Evolutionary conservation across 805 yeast species (phyloP), one percentile per base, ranked within the genome.

Genomic region (Starmerella etchellsii): DNA sequence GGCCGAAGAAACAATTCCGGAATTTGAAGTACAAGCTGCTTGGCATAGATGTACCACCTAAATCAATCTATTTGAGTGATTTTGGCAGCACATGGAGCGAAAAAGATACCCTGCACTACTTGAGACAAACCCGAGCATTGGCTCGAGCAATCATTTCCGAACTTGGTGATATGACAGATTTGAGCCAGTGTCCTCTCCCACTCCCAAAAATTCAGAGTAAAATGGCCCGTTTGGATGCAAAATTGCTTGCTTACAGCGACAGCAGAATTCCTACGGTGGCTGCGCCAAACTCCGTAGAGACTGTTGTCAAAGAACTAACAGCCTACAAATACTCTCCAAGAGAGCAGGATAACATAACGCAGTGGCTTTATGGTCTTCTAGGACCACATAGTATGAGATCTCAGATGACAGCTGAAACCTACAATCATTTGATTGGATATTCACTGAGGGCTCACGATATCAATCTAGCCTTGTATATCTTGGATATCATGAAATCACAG

Each of bases 371-470:
- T 4, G 24, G 30, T n/a, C 19, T 38, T 20, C 34, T 47, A 18
- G 33, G 40, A n/a, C 37, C 42, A 14, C 23, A 19, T 25, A 13
- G 15, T 10, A 7, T 15, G 10, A 9, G 22, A 4, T 5, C 33
- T 4, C 14, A 31, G 16, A 6, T 31, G 25, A 31, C 16, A 5
- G 9, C 34, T 8, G 30, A 42, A 8, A 3, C 42, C 15, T 46
- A 24, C 34, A 50, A 48, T 29, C 23, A n/a, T 6, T 38, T 43
- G 29, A 40, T 50, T 23, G 46, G 50, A 16, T 46, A 32, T 23
- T 41, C 48, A n/a, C 21, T 41, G 11, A 33, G 37, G 8, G 16
- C 27, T 11, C 20, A 34, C 22, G 52, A 50, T 30, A 15, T 44
- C 14, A 42, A 40, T 11, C 34, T 39, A 38, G 52, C 52, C 2